Evolutionary conservation across 371 early-diverging fungal species (phyloP).

Genomic region (Mucor racemosus): DNA sequence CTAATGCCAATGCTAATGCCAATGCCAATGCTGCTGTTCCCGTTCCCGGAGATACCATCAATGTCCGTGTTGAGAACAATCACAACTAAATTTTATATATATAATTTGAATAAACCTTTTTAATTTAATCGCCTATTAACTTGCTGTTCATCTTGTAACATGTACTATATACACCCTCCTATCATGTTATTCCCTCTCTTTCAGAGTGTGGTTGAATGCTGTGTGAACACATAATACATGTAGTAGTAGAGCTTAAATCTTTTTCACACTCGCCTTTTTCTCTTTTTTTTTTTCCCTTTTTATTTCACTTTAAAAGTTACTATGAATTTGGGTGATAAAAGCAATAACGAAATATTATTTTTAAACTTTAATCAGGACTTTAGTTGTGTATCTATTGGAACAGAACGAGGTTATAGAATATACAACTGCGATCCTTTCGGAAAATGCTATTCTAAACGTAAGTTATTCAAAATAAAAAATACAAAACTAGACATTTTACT

Average conservation of each 20-base stretch:
- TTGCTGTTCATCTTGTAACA: not conserved
- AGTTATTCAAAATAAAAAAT: conserved; percentile 1
- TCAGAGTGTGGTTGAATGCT: not conserved
- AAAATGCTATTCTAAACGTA: conserved; percentile 84
- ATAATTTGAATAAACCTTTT: not conserved
- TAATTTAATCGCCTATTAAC: not conserved
- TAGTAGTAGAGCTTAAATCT: not conserved
- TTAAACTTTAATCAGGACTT: conserved; percentile 94
- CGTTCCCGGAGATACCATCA: not conserved
- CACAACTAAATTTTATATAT: not conserved
- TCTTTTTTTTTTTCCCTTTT: conserved; percentile 7
- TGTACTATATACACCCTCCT: not conserved
- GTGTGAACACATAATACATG: not conserved
- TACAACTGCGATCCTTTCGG: conserved; percentile 96
- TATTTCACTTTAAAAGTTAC: not conserved
- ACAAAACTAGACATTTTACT: not conserved
- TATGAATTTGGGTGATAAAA: conserved; percentile 31
- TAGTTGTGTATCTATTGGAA: conserved; percentile 89
- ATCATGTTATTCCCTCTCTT: not conserved
- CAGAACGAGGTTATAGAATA: conserved; percentile 83
- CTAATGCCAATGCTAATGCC: not conserved
- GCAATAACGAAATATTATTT: conserved; percentile 65
- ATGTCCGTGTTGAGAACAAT: not conserved
- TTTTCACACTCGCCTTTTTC: not conserved
- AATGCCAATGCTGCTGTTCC: not conserved